phyloP scores from a whole-genome alignment of 139 green algal genomes.

The Chlamydomonas sphaeroides region DNA sequence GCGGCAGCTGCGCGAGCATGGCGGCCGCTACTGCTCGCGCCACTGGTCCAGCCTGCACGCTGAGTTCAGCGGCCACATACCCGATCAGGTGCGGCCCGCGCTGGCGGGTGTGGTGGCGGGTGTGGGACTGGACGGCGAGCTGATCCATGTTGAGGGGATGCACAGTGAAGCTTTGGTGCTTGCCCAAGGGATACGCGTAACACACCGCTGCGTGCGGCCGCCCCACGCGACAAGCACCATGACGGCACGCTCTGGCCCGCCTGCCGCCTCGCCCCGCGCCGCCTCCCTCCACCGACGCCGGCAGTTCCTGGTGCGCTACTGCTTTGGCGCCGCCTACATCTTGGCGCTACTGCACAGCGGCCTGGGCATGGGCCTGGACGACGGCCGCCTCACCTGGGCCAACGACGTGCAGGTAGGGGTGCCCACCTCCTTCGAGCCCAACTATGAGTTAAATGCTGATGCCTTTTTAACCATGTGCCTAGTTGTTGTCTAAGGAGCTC shows the following conservation, averaged over 20 bases:
- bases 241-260: too few species aligned
- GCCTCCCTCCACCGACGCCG: background rate
- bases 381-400: constrained; percentile 49
- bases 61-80: constrained; percentile 51
- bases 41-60: constrained; percentile 52
- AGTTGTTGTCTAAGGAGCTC: too few species aligned
- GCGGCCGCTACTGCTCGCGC: constrained; percentile 43
- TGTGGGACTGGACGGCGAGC: too few species aligned
- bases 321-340: constrained; percentile 64
- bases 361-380: constrained; percentile 50
- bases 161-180: too few species aligned
- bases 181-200: too few species aligned
- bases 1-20: constrained; percentile 41
- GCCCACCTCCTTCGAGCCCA: too few species aligned
- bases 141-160: too few species aligned
- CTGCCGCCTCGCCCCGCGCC: background rate
- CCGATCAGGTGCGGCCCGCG: constrained; percentile 38
- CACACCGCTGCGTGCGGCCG: too few species aligned
- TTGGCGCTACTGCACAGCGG: constrained; percentile 59
- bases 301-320: constrained; percentile 63
- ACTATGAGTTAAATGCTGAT: too few species aligned
- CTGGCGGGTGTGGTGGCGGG: too few species aligned
- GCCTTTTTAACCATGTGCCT: too few species aligned
- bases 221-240: too few species aligned
- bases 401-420: constrained; percentile 47